phyloP scores from a whole-genome alignment of 805 yeast genomes.

The Scheffersomyces stipitis region DNA sequence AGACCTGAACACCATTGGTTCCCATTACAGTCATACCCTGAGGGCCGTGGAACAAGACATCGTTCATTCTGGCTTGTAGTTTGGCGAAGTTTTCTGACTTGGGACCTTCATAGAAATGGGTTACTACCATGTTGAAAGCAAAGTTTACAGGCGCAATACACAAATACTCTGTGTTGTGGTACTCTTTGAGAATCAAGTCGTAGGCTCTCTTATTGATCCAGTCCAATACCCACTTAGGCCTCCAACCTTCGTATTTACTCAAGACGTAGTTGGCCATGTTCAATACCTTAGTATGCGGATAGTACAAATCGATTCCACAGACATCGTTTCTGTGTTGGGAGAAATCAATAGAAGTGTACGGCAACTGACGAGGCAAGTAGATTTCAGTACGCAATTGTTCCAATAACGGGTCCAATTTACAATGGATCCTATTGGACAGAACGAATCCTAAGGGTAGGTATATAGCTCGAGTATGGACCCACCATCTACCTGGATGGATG shows the following conservation, averaged over 20 bases:
- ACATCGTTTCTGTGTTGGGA: slow-evolving; percentile 73
- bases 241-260: slow-evolving; percentile 64
- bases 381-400: slow-evolving; percentile 72
- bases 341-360: slow-evolving; percentile 70
- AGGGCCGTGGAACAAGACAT: slow-evolving; percentile 79
- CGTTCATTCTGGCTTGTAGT: slow-evolving; percentile 62
- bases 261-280: slow-evolving; percentile 61
- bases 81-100: slow-evolving; percentile 60
- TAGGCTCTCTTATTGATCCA: slow-evolving; percentile 53
- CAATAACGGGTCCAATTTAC: slow-evolving; percentile 65
- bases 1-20: slow-evolving; percentile 94
- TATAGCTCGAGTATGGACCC: slow-evolving; percentile 97
- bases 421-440: slow-evolving; percentile 52
- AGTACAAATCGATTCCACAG: slow-evolving; percentile 89
- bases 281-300: slow-evolving; percentile 79
- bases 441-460: slow-evolving; percentile 86
- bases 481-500: slow-evolving; percentile 94
- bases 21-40: slow-evolving; percentile 95
- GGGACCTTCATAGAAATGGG: slow-evolving; percentile 67
- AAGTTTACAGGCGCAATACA: slow-evolving; percentile 94
- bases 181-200: slow-evolving; percentile 69
- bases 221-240: slow-evolving; percentile 73
- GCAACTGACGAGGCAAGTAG: slow-evolving; percentile 48
- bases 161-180: slow-evolving; percentile 72
- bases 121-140: slow-evolving; percentile 76